Conservation (phyloP, 345 rosid genomes). For the Triadica sebifera region DNA sequence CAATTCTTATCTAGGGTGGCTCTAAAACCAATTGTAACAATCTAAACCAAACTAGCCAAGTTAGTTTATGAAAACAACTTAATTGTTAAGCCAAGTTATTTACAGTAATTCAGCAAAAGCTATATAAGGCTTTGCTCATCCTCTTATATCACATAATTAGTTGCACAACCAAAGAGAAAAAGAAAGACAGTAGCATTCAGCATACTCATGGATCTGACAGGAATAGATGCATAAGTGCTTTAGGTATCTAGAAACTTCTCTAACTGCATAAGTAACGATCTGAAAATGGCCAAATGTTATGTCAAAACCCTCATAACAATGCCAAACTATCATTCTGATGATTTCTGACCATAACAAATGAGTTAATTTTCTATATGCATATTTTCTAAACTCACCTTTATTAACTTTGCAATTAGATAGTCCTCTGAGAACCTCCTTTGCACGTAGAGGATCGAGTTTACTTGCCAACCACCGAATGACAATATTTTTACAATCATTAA, state of each 20-base stretch:
- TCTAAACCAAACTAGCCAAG: no score
- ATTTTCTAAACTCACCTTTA: conserved; percentile 48
- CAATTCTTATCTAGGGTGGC: no score
- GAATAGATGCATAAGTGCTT: not conserved
- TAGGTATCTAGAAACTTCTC: not conserved
- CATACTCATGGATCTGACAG: not conserved
- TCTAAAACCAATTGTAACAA: no score
- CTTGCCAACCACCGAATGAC: conserved; percentile 87
- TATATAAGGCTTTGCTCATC: not conserved
- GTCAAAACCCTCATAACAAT: not conserved
- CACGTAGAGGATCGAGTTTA: conserved; percentile 57
- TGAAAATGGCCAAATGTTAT: not conserved
- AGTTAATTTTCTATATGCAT: not conserved
- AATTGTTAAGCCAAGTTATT: no score
- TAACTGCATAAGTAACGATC: not conserved
- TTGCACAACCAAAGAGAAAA: not conserved
- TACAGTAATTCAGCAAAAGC: not conserved
- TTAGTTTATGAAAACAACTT: no score
- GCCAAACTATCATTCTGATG: not conserved
- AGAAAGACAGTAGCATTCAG: not conserved
- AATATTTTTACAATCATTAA: conserved; percentile 66
- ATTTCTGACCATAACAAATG: not conserved
- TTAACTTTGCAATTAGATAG: conserved; percentile 85
- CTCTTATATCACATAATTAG: not conserved
- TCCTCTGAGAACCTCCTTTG: conserved; percentile 77